phyloP scores from a whole-genome alignment of 1,284 basidiomycete species.

The Tilletia walkeri region DNA sequence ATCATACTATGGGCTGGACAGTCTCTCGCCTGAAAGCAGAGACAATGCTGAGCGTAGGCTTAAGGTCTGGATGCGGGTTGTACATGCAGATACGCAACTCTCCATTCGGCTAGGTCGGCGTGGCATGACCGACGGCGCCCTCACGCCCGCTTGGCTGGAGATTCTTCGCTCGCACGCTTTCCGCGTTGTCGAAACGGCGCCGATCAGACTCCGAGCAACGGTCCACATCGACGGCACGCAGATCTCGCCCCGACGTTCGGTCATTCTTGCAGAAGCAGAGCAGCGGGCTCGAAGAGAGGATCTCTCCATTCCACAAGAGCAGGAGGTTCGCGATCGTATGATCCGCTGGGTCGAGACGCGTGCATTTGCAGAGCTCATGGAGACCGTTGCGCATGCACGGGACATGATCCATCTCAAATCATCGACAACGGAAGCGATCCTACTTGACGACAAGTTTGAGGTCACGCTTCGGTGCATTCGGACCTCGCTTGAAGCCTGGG shows the following conservation, averaged over 20 bases:
- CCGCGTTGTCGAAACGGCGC: constrained; percentile 19
- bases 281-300: background rate
- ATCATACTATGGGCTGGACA: constrained; percentile 35
- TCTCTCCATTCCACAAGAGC: background rate
- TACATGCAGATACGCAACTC: constrained; percentile 39
- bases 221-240: background rate
- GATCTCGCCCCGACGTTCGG: background rate
- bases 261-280: constrained; percentile 1
- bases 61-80: constrained; percentile 41
- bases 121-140: constrained; percentile 35
- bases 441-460: constrained; percentile 15
- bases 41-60: constrained; percentile 36
- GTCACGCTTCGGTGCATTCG: constrained; percentile 14
- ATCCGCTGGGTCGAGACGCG: constrained; percentile 10
- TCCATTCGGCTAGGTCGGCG: constrained; percentile 36
- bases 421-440: constrained; percentile 8
- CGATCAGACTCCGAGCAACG: background rate
- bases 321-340: constrained; percentile 2
- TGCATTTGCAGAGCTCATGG: constrained; percentile 11
- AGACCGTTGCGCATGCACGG: constrained; percentile 5
- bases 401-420: constrained; percentile 13
- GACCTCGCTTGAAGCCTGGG: constrained; percentile 14
- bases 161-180: constrained; percentile 25
- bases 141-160: constrained; percentile 37
- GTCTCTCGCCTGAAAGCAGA: constrained; percentile 28